Percentiles rank a stretch among this genome's conserved stretches.
These are phyloP conservation scores for Salix udensis DNA, from an alignment of 345 rosid genomes.

Conservation along the genomic window DNA sequence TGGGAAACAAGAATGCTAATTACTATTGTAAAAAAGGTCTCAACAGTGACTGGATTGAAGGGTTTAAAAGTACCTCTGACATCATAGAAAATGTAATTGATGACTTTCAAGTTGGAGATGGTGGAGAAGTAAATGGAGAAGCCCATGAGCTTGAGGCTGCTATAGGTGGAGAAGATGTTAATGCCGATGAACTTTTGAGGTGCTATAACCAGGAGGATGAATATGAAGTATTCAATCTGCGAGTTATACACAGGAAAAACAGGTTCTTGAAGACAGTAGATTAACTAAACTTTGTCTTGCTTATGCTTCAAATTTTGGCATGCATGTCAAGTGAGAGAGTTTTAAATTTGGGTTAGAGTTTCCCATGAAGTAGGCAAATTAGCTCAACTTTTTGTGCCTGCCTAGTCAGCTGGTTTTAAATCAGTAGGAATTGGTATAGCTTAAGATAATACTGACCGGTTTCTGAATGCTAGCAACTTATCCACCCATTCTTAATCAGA, in stretches of 20 bases:
- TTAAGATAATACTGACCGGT: not conserved
- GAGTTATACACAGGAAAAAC: constrained; percentile 88
- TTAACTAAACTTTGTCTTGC: not conserved
- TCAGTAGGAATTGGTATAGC: not conserved
- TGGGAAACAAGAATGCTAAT: constrained; percentile 4
- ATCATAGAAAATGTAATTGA: constrained; percentile 14
- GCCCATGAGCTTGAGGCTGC: constrained; percentile 26
- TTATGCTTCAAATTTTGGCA: not conserved
- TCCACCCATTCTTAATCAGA: not conserved
- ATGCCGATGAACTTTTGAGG: constrained; percentile 47
- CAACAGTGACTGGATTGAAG: constrained; percentile 22
- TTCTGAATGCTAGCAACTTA: not conserved
- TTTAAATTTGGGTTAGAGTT: not conserved
- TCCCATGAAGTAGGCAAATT: not conserved
- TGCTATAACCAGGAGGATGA: constrained; percentile 47
- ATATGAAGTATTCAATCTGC: constrained; percentile 70
- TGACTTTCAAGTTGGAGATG: constrained; percentile 21
- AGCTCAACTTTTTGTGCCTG: not conserved
- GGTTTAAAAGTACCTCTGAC: constrained; percentile 18
- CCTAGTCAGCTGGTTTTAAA: not conserved
- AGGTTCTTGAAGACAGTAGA: constrained; percentile 38
- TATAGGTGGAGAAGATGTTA: constrained; percentile 33
- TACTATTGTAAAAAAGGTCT: constrained; percentile 13
- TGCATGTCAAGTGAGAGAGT: not conserved
- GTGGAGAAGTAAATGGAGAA: constrained; percentile 29